phyloP scores from a whole-genome alignment of 1,284 basidiomycete species.

The Cutaneotrichosporon sp. region DNA sequence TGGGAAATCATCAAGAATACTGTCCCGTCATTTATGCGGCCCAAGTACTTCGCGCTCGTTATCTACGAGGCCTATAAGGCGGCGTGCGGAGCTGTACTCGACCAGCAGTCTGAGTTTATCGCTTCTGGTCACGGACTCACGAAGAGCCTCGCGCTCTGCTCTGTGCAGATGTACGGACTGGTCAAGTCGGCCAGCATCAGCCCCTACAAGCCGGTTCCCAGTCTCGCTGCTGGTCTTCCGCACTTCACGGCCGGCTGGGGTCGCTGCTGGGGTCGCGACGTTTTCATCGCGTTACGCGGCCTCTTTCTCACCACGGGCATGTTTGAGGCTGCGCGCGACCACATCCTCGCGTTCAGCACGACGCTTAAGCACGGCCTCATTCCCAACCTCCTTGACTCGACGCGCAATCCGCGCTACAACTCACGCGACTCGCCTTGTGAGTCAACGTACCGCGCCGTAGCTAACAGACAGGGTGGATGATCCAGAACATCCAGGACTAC shows the following conservation, averaged over 20 bases:
- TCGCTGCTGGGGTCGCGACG: slow-evolving; percentile 93
- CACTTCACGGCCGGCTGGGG: slow-evolving; percentile 91
- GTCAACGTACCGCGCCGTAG: not conserved
- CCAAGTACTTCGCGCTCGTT: slow-evolving; percentile 89
- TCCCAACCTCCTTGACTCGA: slow-evolving; percentile 86
- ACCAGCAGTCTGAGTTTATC: slow-evolving; percentile 83
- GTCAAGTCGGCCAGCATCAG: slow-evolving; percentile 84
- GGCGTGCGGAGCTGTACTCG: slow-evolving; percentile 71
- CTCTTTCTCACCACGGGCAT: slow-evolving; percentile 90
- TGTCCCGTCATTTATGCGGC: slow-evolving; percentile 80
- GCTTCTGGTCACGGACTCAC: slow-evolving; percentile 81
- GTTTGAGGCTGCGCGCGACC: slow-evolving; percentile 75
- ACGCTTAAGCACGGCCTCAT: slow-evolving; percentile 79
- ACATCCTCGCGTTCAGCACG: slow-evolving; percentile 85
- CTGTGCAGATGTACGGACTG: slow-evolving; percentile 87
- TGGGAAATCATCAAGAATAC: slow-evolving; percentile 72
- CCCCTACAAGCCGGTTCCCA: slow-evolving; percentile 64
- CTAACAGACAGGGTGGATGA: slow-evolving; percentile 69
- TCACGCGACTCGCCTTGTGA: slow-evolving; percentile 40
- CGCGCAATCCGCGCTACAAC: slow-evolving; percentile 71
- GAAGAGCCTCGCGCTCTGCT: slow-evolving; percentile 77
- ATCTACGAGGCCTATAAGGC: slow-evolving; percentile 88
- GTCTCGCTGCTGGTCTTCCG: slow-evolving; percentile 87
- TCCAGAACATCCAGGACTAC: slow-evolving; percentile 97
- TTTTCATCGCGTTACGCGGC: slow-evolving; percentile 89